A percentile compares a stretch with the other conserved stretches of the same genome.
Evolutionary conservation across 2,329 filamentous ascomycete genomes (phyloP).

Genomic region (Cercospora janseana): DNA sequence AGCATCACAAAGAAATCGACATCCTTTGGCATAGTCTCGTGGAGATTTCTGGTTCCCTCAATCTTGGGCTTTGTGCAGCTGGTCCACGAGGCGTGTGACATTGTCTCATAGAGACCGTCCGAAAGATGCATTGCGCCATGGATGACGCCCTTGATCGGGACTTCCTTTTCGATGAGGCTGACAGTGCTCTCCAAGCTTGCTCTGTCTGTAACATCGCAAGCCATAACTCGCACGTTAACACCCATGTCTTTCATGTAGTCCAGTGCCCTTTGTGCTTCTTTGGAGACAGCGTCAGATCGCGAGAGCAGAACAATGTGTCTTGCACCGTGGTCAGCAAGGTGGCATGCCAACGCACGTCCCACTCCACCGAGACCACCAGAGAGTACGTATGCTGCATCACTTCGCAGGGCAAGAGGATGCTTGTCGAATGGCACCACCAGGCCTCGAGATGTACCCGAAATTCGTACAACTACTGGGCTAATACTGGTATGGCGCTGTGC

Average conservation of each 20-base stretch:
- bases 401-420: not conserved
- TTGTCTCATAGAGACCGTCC: conserved; percentile 3
- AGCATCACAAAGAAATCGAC: conserved; percentile 36
- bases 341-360: conserved; percentile 1
- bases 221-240: not conserved
- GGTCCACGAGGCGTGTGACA: conserved; percentile 8
- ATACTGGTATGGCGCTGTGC: too few species aligned
- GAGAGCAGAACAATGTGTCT: conserved; percentile 1
- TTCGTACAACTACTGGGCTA: too few species aligned
- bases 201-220: conserved; percentile 25
- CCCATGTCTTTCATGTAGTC: not conserved
- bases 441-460: too few species aligned
- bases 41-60: conserved; percentile 43
- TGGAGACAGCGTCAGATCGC: not conserved
- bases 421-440: too few species aligned
- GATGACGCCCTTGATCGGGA: conserved; percentile 43
- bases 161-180: conserved; percentile 9
- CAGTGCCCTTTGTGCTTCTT: not conserved
- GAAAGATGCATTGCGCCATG: conserved; percentile 49
- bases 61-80: conserved; percentile 3
- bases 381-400: conserved; percentile 28
- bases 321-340: conserved; percentile 10
- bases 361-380: conserved; percentile 12
- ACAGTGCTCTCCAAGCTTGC: conserved; percentile 23
- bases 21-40: conserved; percentile 27